phyloP scores from a whole-genome alignment of 1,284 basidiomycete species.

The Moniliella sp. region DNA sequence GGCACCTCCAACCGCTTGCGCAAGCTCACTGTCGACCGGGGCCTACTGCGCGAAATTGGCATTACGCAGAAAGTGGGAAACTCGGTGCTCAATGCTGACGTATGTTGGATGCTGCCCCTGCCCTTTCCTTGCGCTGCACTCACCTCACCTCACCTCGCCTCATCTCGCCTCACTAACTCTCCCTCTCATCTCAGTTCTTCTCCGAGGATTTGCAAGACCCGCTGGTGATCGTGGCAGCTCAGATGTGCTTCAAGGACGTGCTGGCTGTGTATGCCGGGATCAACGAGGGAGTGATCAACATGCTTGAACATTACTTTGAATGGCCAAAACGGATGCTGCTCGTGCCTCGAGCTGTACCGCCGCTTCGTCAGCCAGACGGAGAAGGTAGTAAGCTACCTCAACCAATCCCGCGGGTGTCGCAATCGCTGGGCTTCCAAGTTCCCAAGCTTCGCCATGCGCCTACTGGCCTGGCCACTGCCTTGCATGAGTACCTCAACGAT shows the following conservation, averaged over 20 bases:
- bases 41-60: constrained; percentile 71
- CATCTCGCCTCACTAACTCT: too few species aligned
- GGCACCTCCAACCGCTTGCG: constrained; percentile 58
- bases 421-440: constrained; percentile 72
- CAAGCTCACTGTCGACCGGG: constrained; percentile 83
- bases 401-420: constrained; percentile 75
- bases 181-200: too few species aligned
- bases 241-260: constrained; percentile 91
- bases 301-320: constrained; percentile 89
- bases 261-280: constrained; percentile 84
- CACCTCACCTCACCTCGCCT: too few species aligned
- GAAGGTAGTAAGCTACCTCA: constrained; percentile 73
- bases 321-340: constrained; percentile 74
- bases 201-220: constrained; percentile 76
- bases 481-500: constrained; percentile 86
- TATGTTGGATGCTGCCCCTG: too few species aligned
- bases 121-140: too few species aligned
- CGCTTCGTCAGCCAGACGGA: constrained; percentile 88
- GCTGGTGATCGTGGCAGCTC: constrained; percentile 63
- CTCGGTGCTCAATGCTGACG: constrained; percentile 61
- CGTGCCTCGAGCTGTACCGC: constrained; percentile 74
- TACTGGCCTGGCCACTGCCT: constrained; percentile 66
- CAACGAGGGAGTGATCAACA: constrained; percentile 93
- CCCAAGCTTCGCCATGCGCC: constrained; percentile 90
- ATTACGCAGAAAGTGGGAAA: constrained; percentile 74